A percentile compares a stretch with the other conserved stretches of the same genome.
phyloP scores from a whole-genome alignment of 1,139 yeast species.

The Trichomonascaceae sp. region DNA sequence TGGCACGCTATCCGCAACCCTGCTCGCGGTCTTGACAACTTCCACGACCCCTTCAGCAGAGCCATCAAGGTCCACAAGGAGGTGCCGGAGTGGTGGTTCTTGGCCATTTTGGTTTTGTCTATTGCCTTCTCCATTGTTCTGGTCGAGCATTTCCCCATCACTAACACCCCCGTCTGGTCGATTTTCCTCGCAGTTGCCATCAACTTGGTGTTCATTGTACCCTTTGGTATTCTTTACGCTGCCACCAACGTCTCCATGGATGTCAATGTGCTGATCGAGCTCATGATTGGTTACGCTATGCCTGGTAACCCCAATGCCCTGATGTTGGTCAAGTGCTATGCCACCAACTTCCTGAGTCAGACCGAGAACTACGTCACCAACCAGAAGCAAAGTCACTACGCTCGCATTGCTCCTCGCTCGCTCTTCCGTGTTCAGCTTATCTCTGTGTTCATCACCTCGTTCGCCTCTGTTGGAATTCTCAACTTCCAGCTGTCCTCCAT shows the following conservation, averaged over 20 bases:
- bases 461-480: constrained; percentile 39
- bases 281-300: constrained; percentile 47
- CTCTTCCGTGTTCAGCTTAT: constrained; percentile 44
- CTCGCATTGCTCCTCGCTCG: constrained; percentile 46
- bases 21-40: constrained; percentile 19
- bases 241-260: constrained; percentile 42
- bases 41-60: constrained; percentile 39
- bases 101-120: constrained; percentile 30
- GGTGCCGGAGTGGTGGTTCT: constrained; percentile 54
- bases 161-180: constrained; percentile 42
- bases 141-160: constrained; percentile 30
- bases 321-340: constrained; percentile 43
- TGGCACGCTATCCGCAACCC: constrained; percentile 9
- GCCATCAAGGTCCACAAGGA: constrained; percentile 41
- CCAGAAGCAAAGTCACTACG: constrained; percentile 45
- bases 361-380: constrained; percentile 35
- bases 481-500: constrained; percentile 38
- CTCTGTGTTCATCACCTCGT: constrained; percentile 24
- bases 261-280: constrained; percentile 37
- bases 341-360: constrained; percentile 52
- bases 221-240: constrained; percentile 36
- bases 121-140: constrained; percentile 31
- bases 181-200: constrained; percentile 43
- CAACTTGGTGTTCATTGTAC: constrained; percentile 39
- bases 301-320: constrained; percentile 53